These are phyloP conservation scores for Globisporangium echinulatum DNA, from an alignment of 352 stramenopile genomes.

Conservation along the genomic window DNA sequence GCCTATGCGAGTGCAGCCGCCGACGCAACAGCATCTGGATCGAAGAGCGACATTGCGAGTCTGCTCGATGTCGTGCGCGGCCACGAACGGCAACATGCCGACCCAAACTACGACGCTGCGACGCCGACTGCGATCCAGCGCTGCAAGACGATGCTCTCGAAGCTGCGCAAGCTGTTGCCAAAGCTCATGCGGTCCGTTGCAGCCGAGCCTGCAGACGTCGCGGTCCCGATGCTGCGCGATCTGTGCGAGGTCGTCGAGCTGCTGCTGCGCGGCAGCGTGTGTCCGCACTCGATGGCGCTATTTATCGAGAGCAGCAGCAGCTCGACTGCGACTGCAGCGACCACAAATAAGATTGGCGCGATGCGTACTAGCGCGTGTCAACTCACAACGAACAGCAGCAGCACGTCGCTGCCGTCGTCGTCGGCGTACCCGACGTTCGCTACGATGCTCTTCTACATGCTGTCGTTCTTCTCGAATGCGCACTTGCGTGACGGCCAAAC, in stretches of 20 bases:
- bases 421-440: constrained; percentile 41
- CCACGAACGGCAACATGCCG: constrained; percentile 43
- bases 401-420: not conserved
- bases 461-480: constrained; percentile 57
- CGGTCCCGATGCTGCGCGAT: constrained; percentile 34
- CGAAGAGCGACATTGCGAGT: constrained; percentile 36
- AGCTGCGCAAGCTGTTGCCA: constrained; percentile 58
- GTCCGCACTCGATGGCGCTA: constrained; percentile 52
- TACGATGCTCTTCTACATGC: constrained; percentile 70
- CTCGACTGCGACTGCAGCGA: not conserved
- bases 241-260: constrained; percentile 50
- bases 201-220: constrained; percentile 21
- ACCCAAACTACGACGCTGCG: constrained; percentile 30
- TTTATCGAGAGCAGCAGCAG: constrained; percentile 31
- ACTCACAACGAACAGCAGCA: not conserved
- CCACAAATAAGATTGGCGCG: not conserved
- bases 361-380: not conserved
- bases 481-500: constrained; percentile 27
- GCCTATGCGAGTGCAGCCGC: constrained; percentile 9
- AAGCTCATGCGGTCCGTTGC: constrained; percentile 58
- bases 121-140: constrained; percentile 28
- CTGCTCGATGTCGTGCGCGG: constrained; percentile 33
- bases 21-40: constrained; percentile 18
- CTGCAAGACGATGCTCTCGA: constrained; percentile 66
- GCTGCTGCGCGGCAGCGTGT: constrained; percentile 35